Base-by-base conservation (phyloP, 225 moss, liverwort and hornwort genomes). In the Physcomitrellopsis africana region DNA sequence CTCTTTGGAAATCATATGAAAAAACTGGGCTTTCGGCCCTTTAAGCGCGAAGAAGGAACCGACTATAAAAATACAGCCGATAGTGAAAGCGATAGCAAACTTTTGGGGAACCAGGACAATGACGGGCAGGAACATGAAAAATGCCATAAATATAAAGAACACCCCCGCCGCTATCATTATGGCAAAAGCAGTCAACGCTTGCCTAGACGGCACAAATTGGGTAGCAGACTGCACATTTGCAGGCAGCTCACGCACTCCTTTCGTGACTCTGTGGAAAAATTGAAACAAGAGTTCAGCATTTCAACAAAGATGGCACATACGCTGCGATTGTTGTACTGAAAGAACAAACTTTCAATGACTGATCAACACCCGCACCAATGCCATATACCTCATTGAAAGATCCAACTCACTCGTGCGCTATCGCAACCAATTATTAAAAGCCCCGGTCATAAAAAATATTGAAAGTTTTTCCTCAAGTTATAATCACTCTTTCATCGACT, bases 31-130 rank as follows among this genome's bases (percentile, higher is more conserved):
- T 83, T 92, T 91, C 15, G 97, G 97, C 56, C 97, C 97, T 67
- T 93, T 99, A 72, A 99, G 86, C 44, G 93, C 94, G 72, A 99
- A 99, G 74, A 99, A 87, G 5, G 97, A 99, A 47, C 94, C 97
- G 67, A 89, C 93, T 0, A 99, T 92, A 63, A 99, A 94, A 37
- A 92, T 85, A 70, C 89, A 90, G 72, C 97, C 97, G 42, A 99
- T 83, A n/a, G 94, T 94, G 83, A 99, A 99, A 17, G 87, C 90
- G 73, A 99, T 81, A 51, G 97, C 94, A 74, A 99, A 99, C 81
- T 99, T 99, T 75, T 89, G 88, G 29, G 90, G 90, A 78, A 87
- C 70, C 81, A 91, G 48, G 55, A 78, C 88, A 78, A 99, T 87
- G 69, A 91, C 84, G 5, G 94, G 92, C 29, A 94, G 89, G 79